Conservation (phyloP, 2,329 filamentous ascomycete species). For the Zymoseptoria crescenta region DNA sequence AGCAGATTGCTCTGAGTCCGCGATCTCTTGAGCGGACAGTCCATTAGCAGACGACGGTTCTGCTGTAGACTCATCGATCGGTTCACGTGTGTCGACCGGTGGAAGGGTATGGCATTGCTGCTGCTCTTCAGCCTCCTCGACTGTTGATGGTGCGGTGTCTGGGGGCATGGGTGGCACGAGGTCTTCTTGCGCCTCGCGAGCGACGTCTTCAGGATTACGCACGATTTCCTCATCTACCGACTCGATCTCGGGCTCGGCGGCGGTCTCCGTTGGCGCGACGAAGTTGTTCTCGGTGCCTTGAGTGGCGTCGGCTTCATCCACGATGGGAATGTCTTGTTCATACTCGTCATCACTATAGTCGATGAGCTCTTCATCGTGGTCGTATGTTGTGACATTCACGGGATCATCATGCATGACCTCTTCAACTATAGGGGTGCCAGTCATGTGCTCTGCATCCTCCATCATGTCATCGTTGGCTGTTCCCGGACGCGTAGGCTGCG, state of each 20-base stretch:
- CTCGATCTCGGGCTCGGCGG: conserved; percentile 8
- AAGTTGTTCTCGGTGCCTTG: conserved; percentile 4
- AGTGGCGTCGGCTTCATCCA: conserved; percentile 2
- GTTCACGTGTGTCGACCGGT: background rate
- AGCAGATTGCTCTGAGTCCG: background rate
- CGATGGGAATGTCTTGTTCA: conserved; percentile 1
- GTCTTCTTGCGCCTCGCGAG: background rate
- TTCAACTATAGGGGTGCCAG: conserved; percentile 22
- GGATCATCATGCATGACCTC: conserved; percentile 28
- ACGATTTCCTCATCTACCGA: conserved; percentile 14
- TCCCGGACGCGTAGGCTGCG: conserved; percentile 34
- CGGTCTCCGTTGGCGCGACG: background rate
- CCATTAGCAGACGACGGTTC: background rate
- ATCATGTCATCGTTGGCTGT: conserved; percentile 29
- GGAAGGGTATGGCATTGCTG: background rate
- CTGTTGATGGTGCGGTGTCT: background rate
- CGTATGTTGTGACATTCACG: conserved; percentile 2
- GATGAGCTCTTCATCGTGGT: conserved; percentile 31
- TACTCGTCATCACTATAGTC: conserved; percentile 31
- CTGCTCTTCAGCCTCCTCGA: background rate
- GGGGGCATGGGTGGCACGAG: background rate
- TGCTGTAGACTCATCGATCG: background rate
- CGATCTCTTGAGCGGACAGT: background rate
- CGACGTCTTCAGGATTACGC: conserved; percentile 10
- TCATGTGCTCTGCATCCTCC: conserved; percentile 22